Base-by-base conservation (phyloP, 805 yeast genomes). In the Ogataea pilisensis region DNA sequence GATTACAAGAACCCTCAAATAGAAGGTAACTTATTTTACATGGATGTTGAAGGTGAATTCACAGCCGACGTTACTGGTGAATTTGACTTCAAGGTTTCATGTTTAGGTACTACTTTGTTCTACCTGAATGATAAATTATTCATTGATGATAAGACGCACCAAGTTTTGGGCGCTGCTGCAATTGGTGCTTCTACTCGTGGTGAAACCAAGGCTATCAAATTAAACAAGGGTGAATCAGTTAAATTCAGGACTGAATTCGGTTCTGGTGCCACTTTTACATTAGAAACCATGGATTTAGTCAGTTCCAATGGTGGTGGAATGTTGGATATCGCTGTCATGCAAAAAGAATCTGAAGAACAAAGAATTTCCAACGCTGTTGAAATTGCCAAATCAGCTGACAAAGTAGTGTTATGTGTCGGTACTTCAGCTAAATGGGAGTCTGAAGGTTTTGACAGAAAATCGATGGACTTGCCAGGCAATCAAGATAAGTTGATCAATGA, bases 391-490 rank as follows among this genome's bases (percentile, higher is more conserved):
- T 28, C 52, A 2, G 77, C 59, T 18, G 84, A 79, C 46, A 76
- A 75, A 53, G 82, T 76, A 17, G 57, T 78, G 16, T 50, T 79
- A 34, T 57, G 68, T 39, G 62, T 73, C 39, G 85, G 85, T 26
- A 63, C 76, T 43, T 69, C 73, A 46, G 60, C 61, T 22, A 82
- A 76, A 31, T 77, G 76, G 72, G 85, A 80, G 55, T 61, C 75
- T 20, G 85, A 80, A 56, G 82, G 84, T 30, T 70, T 64, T 47
- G 85, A 79, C 54, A 64, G 84, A 51, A 53, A 56, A 3, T 46
- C 64, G 51, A 64, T 80, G 75, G 68, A 68, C 34, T 62, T 77
- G 21, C 85, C 85, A 21, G 70, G 72, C 12, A 48, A 54, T 34
- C 70, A 73, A 21, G 67, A 73, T 39, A 64, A 68, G 34, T 64